phyloP scores from a whole-genome alignment of 805 yeast genomes.

The Phaffomyces thermotolerans region DNA sequence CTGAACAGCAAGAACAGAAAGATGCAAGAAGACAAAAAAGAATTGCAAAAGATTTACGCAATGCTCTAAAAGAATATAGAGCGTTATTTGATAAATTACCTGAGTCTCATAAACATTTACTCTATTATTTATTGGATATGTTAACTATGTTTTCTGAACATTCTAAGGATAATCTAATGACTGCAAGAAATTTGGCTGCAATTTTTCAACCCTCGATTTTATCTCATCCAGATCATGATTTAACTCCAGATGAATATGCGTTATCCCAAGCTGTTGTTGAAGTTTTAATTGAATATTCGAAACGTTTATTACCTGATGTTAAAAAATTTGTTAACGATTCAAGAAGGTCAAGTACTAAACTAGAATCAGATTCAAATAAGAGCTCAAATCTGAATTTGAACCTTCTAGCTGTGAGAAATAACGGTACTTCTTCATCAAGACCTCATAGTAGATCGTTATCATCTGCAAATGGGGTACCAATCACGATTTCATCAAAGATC shows the following conservation, averaged over 20 bases:
- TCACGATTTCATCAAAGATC: slow-evolving; percentile 22
- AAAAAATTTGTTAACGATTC: slow-evolving; percentile 21
- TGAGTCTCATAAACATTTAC: slow-evolving; percentile 66
- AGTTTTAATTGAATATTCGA: slow-evolving; percentile 80
- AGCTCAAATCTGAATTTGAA: slow-evolving; percentile 12
- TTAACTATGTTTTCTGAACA: slow-evolving; percentile 78
- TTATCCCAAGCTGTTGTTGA: slow-evolving; percentile 81
- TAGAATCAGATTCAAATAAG: slow-evolving; percentile 8
- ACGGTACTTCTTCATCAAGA: slow-evolving; percentile 13
- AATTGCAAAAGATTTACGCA: slow-evolving; percentile 55
- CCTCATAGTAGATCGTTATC: slow-evolving; percentile 38
- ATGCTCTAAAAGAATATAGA: slow-evolving; percentile 68
- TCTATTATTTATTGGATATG: slow-evolving; percentile 81
- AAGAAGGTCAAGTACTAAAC: slow-evolving; percentile 5
- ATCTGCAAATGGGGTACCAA: slow-evolving; percentile 37
- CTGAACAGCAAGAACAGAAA: slow-evolving; percentile 25
- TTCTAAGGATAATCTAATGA: slow-evolving; percentile 77
- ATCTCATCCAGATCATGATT: slow-evolving; percentile 87
- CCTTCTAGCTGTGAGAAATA: slow-evolving; percentile 10
- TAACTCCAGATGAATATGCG: slow-evolving; percentile 88
- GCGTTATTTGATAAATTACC: slow-evolving; percentile 63
- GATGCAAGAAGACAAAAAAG: slow-evolving; percentile 40
- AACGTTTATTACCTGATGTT: slow-evolving; percentile 59
- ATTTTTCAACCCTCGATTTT: slow-evolving; percentile 95
- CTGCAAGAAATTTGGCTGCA: slow-evolving; percentile 88